Evolutionary conservation across 2,329 filamentous ascomycete species (phyloP).

Genomic region (Fusarium sp.): DNA sequence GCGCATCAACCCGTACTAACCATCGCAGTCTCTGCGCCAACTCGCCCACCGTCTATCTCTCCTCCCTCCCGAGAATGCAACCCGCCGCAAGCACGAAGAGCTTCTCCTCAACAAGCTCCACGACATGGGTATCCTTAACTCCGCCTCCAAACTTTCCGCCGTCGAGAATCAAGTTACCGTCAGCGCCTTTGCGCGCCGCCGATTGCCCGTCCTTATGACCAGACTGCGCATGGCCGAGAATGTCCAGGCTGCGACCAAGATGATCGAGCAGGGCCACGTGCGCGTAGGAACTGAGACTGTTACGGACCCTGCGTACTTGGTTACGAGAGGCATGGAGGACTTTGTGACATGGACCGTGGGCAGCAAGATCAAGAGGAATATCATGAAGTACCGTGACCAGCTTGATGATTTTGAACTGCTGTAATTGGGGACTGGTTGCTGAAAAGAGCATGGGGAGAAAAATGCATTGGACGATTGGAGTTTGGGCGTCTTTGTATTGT

Average conservation of each 20-base stretch:
- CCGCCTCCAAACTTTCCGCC: slow-evolving; percentile 79
- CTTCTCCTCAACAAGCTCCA: slow-evolving; percentile 91
- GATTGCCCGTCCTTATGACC: slow-evolving; percentile 92
- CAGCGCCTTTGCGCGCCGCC: slow-evolving; percentile 83
- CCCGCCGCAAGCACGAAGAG: slow-evolving; percentile 85
- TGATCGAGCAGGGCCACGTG: slow-evolving; percentile 95
- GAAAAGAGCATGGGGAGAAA: not conserved
- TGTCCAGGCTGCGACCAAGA: slow-evolving; percentile 83
- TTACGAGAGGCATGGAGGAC: slow-evolving; percentile 91
- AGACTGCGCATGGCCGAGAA: slow-evolving; percentile 91
- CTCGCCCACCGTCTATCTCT: slow-evolving; percentile 89
- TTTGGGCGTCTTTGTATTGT: slow-evolving; percentile 34
- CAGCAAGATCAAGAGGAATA: slow-evolving; percentile 96
- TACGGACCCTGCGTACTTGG: slow-evolving; percentile 88
- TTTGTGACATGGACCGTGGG: slow-evolving; percentile 97
- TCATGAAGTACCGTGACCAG: slow-evolving; percentile 94
- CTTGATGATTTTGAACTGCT: slow-evolving; percentile 95
- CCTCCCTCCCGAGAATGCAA: slow-evolving; percentile 81
- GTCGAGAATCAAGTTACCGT: slow-evolving; percentile 93
- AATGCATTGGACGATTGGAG: slow-evolving; percentile 33
- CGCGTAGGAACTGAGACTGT: slow-evolving; percentile 90
- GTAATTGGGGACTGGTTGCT: slow-evolving; percentile 54
- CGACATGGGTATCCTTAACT: slow-evolving; percentile 87
- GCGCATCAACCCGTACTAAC: slow-evolving; percentile 41
- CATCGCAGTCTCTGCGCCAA: slow-evolving; percentile 78